Evolutionary conservation across 2,329 filamentous ascomycete species (phyloP), one percentile per base, ranked within the genome.

Genomic region (Aspergillus sp.): DNA sequence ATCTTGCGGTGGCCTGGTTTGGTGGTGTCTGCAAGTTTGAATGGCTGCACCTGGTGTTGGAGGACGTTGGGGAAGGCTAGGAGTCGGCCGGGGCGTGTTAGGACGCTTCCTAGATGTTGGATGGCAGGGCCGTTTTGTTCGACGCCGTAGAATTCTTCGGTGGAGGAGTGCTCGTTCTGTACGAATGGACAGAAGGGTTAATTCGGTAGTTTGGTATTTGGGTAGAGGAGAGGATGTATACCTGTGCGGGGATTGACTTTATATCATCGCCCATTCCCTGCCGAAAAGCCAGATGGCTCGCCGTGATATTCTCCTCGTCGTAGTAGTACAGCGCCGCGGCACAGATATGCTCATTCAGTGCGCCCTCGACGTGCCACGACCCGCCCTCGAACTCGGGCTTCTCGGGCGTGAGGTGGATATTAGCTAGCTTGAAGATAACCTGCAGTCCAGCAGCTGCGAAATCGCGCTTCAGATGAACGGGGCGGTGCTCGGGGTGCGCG

Each of bases 271-370:
- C 2, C 5, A 58, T 19, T 1, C 50, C 15, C 9, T 80, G 80
- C 3, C 77, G 79, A 63, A 88, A 86, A 0, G 72, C 70, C 0
- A 88, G 75, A 4, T 68, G 69, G 58, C 75, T 82, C 1, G 82
- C 73, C 0, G 83, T 84, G 55, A 88, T 81, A 67, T 90, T 89
- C 0, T 87, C 79, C 55, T 72, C 76, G 62, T 87, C 83, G 63
- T 86, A 86, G 70, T 89, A 89, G 73, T 87, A 89, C 3, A 90
- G 74, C 0, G 86, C 83, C 0, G 85, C 86, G 0, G 84, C 84
- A 58, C 79, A 81, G 27, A 90, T 89, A 58, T 81, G 81, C 66
- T 89, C 86, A 64, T 89, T 88, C 68, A 72, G 52, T 46, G 61
- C 60, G 7, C 83, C 82, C 61, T 85, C 82, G 6, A 83, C 62